These are phyloP conservation scores for Amaranthus cruentus DNA, from an alignment of 148 eudicot genomes.

Conservation along the genomic window DNA sequence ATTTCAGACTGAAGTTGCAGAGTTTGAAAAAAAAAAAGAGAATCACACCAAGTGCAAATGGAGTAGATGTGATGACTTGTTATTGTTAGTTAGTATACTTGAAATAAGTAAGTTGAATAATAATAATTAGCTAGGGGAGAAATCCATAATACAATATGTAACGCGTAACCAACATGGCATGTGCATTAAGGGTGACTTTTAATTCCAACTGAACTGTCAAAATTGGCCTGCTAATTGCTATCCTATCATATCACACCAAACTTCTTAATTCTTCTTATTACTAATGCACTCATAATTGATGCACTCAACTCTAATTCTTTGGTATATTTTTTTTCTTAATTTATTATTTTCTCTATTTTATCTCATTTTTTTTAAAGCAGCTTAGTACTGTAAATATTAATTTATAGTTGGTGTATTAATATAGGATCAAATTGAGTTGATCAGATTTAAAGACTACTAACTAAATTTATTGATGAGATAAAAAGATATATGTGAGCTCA, in stretches of 20 bases:
- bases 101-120: not conserved
- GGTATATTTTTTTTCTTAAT: too few relatives aligned
- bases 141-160: not conserved
- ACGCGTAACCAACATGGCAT: conserved; percentile 10
- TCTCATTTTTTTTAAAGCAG: too few relatives aligned
- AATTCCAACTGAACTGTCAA: not conserved
- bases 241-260: not conserved
- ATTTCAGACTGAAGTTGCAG: too few relatives aligned
- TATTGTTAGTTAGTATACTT: not conserved
- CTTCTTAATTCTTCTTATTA: too few relatives aligned
- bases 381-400: too few relatives aligned
- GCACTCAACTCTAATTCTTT: too few relatives aligned
- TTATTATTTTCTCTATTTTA: not conserved
- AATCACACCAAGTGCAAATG: not conserved
- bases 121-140: not conserved
- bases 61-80: not conserved
- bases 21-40: not conserved
- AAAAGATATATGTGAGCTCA: too few relatives aligned
- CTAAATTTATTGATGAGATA: too few relatives aligned
- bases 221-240: not conserved
- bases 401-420: too few relatives aligned
- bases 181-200: conserved; percentile 7
- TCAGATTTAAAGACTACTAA: too few relatives aligned
- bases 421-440: too few relatives aligned
- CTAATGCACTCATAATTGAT: too few relatives aligned